Base-by-base conservation (phyloP, 2,329 filamentous ascomycete species). In the Stachybotrys chartarum region DNA sequence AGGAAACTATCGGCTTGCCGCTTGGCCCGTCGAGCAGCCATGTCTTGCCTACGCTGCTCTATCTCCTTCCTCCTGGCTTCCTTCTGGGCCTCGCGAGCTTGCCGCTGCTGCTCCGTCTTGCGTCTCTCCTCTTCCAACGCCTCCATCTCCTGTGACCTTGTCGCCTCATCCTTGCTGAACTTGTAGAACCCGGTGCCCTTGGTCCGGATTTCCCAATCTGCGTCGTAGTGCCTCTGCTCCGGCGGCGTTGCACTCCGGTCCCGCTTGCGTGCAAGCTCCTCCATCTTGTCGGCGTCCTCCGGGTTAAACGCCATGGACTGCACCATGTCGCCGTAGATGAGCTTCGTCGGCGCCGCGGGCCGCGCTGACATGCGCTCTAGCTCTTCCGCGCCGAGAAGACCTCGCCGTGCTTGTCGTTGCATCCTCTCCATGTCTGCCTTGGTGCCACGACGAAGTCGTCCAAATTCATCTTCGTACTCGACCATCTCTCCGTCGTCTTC, bases 181-280 rank as follows among this genome's bases (percentile, higher is more conserved):
- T 88, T 85, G 75, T 91, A 97, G 73, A 97, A 99, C 0, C 90
- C 94, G 0, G 89, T 90, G 5, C 94, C 94, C 64, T 94, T 93
- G 49, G 84, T 90, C 58, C 94, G 79, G 51, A 96, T 85, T 78
- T 99, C 94, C 58, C 80, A 81, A 58, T 83, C 82, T 1, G 90
- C 90, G 69, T 97, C 88, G 72, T 97, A 99, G 72, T 97, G 93
- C 64, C 80, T 78, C 63, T 87, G 83, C 7, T 86, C 83, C 6
- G 91, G 92, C 54, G 92, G 91, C 51, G 92, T 96, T 53, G 86
- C 78, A 63, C 85, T 87, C 55, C 86, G 81, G 73, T 97, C 91
- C 50, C 91, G 81, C 72, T 88, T 90, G 58, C 80, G 77, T 3
- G 91, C 91, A 32, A 96, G 74, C 55, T 85, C 81, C 54, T 86